These are phyloP conservation scores for Phascolomyces articulosus DNA, from an alignment of 371 early-diverging fungal genomes.

Conservation along the genomic window DNA sequence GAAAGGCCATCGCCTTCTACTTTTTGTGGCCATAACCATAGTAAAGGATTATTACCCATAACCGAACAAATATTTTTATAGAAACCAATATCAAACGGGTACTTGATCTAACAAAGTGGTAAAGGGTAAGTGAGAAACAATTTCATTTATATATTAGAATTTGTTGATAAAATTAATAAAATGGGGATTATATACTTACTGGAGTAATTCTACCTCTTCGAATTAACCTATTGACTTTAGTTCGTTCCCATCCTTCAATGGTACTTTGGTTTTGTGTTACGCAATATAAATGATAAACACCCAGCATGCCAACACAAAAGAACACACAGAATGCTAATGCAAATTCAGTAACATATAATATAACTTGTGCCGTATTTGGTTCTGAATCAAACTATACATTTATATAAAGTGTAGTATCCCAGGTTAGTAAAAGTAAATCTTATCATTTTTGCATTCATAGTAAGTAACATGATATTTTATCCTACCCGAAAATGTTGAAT, in stretches of 20 bases:
- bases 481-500: constrained; percentile 38
- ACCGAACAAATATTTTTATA: constrained; percentile 75
- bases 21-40: constrained; percentile 75
- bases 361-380: constrained; percentile 62
- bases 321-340: constrained; percentile 72
- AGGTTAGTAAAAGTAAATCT: too few species aligned
- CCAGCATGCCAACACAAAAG: constrained; percentile 80
- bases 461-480: not conserved
- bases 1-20: constrained; percentile 72
- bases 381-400: constrained; percentile 48
- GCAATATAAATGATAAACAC: constrained; percentile 84
- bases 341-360: constrained; percentile 76
- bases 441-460: not conserved
- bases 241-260: constrained; percentile 87
- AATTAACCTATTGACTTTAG: constrained; percentile 78
- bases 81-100: constrained; percentile 93
- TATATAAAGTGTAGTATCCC: too few species aligned
- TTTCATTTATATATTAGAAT: not conserved
- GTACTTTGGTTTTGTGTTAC: constrained; percentile 87
- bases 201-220: constrained; percentile 59
- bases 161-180: not conserved
- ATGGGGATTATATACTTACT: constrained; percentile 25
- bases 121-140: too few species aligned
- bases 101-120: constrained; percentile 59
- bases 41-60: constrained; percentile 67